phyloP scores from a whole-genome alignment of 1,139 yeast species.

The Saccharomycopsis phalli region DNA sequence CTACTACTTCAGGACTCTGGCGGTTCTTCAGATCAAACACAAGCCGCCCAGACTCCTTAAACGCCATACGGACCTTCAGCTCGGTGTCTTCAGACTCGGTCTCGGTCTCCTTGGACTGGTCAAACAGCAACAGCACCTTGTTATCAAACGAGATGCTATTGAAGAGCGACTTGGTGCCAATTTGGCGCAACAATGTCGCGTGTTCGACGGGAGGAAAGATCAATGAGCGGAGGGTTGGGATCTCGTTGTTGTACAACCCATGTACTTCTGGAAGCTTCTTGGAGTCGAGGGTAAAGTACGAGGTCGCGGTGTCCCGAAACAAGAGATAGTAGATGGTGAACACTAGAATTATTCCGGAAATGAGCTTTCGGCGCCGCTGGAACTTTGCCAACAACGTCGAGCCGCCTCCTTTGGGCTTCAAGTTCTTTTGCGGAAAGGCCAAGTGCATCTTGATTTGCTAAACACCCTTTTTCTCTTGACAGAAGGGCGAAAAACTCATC shows the following conservation, averaged over 20 bases:
- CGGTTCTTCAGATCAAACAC: conserved; percentile 33
- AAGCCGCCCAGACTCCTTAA: conserved; percentile 57
- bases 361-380: conserved; percentile 13
- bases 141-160: conserved; percentile 32
- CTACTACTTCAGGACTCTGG: conserved; percentile 53
- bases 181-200: conserved; percentile 47
- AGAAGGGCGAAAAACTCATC: neutral
- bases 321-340: conserved; percentile 17
- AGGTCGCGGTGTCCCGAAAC: conserved; percentile 6
- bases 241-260: conserved; percentile 34
- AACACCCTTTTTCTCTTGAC: neutral
- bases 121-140: conserved; percentile 6
- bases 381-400: conserved; percentile 8
- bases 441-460: conserved; percentile 15
- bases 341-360: conserved; percentile 8
- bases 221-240: conserved; percentile 41
- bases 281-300: conserved; percentile 12
- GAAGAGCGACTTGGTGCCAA: conserved; percentile 45
- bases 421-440: conserved; percentile 20
- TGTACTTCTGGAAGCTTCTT: conserved; percentile 28
- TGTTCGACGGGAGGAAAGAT: conserved; percentile 66
- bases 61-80: conserved; percentile 41
- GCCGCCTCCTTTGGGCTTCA: conserved; percentile 17
- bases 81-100: conserved; percentile 31
- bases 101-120: conserved; percentile 26